These are phyloP conservation scores for Fusarium nisikadoi DNA, from an alignment of 2,329 filamentous ascomycete genomes.

Conservation along the genomic window DNA sequence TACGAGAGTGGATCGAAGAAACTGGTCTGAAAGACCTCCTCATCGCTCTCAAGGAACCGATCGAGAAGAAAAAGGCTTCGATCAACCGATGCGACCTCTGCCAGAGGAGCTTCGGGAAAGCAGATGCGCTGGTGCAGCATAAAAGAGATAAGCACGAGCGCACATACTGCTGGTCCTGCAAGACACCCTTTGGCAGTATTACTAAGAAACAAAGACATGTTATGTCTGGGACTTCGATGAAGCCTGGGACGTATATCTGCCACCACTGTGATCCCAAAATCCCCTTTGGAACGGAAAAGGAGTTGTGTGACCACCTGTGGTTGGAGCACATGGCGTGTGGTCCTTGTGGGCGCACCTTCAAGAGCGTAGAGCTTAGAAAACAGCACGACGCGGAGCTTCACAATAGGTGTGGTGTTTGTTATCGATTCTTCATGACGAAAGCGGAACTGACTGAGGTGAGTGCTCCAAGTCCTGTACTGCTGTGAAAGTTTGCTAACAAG, in stretches of 20 bases:
- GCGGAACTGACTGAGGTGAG: not conserved
- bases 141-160: not conserved
- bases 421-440: not conserved
- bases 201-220: not conserved
- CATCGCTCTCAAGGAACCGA: not conserved
- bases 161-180: not conserved
- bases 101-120: fast-evolving
- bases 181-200: not conserved
- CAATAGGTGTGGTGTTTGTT: not conserved
- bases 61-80: fast-evolving
- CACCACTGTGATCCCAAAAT: not conserved
- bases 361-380: not conserved
- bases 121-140: not conserved
- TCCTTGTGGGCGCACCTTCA: not conserved
- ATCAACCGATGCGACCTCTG: fast-evolving
- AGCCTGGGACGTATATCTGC: not conserved
- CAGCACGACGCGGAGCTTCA: not conserved
- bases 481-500: not conserved
- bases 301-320: not conserved
- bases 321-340: not conserved
- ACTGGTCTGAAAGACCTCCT: not conserved
- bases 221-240: not conserved
- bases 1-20: not conserved
- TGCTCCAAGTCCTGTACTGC: not conserved
- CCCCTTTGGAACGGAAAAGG: not conserved